phyloP scores from a whole-genome alignment of 148 eudicot genomes.

The Nyssa sinensis region DNA sequence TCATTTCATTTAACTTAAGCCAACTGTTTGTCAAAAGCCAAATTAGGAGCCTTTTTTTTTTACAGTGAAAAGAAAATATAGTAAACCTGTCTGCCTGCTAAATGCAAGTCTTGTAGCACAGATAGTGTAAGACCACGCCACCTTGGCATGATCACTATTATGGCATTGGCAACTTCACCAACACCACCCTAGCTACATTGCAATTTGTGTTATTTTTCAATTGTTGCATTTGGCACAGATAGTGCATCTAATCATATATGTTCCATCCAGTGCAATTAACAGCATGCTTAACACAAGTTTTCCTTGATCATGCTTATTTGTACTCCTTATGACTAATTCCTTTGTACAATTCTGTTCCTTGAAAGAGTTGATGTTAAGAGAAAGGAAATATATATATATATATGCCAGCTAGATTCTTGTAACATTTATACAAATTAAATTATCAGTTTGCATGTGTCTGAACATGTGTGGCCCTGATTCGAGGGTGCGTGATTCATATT shows the following conservation, averaged over 20 bases:
- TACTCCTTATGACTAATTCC: not conserved
- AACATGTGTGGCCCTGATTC: not conserved
- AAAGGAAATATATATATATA: not conserved
- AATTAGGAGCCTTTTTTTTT: not conserved
- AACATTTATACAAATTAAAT: not conserved
- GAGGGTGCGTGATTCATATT: not conserved
- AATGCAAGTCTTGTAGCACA: not conserved
- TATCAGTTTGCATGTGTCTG: not conserved
- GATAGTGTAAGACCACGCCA: not conserved
- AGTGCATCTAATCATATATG: not conserved
- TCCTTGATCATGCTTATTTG: not conserved
- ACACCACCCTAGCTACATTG: not conserved
- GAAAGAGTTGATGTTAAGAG: not conserved
- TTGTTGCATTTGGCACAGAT: not conserved
- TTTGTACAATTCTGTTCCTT: not conserved
- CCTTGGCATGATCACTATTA: not conserved
- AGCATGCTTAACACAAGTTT: not conserved
- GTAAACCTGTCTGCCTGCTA: not conserved
- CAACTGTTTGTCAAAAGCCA: not conserved
- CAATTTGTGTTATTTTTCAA: not conserved
- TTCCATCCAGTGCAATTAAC: not conserved
- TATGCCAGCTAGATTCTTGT: too few species aligned
- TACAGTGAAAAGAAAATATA: not conserved
- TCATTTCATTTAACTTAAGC: conserved; percentile 1
- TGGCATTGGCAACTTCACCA: not conserved